Percentiles rank a stretch among this genome's conserved stretches.
Evolutionary conservation across 163 green algal species (phyloP).

Genomic region (Scenedesmus sp.): DNA sequence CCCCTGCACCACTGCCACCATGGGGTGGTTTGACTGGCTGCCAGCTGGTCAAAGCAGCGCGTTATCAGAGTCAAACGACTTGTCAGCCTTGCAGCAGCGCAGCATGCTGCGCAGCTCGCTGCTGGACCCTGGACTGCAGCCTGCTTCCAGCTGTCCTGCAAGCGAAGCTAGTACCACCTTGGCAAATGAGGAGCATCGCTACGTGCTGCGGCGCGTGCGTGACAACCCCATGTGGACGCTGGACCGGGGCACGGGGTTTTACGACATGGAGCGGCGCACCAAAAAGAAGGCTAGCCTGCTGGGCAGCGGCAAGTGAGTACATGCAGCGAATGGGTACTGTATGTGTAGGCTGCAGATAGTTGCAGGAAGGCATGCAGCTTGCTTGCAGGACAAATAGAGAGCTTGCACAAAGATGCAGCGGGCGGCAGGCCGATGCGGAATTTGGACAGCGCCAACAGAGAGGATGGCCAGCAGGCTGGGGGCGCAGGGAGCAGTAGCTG

Average conservation of each 20-base stretch:
- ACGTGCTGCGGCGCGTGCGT: constrained; percentile 14
- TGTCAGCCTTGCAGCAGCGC: not conserved
- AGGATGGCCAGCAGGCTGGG: too few species aligned
- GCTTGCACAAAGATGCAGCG: not conserved
- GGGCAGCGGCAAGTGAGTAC: constrained; percentile 55
- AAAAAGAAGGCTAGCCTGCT: constrained; percentile 61
- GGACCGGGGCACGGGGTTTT: constrained; percentile 63
- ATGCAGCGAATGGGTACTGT: not conserved
- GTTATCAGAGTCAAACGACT: not conserved
- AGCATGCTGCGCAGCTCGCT: not conserved
- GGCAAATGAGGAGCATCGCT: constrained; percentile 38
- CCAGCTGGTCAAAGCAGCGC: not conserved
- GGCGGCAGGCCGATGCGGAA: too few species aligned
- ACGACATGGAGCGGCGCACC: constrained; percentile 57
- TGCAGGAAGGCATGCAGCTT: not conserved
- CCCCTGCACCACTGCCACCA: not conserved
- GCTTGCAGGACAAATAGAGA: not conserved
- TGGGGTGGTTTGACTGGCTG: constrained; percentile 20
- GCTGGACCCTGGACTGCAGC: not conserved
- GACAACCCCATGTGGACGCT: constrained; percentile 62
- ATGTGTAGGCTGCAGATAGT: constrained; percentile 1
- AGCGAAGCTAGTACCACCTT: not conserved
- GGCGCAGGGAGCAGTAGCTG: too few species aligned
- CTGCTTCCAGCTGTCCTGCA: not conserved
- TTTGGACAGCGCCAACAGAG: too few species aligned